phyloP scores from a whole-genome alignment of 2,329 filamentous ascomycete genomes.

The Fusarium sp. region DNA sequence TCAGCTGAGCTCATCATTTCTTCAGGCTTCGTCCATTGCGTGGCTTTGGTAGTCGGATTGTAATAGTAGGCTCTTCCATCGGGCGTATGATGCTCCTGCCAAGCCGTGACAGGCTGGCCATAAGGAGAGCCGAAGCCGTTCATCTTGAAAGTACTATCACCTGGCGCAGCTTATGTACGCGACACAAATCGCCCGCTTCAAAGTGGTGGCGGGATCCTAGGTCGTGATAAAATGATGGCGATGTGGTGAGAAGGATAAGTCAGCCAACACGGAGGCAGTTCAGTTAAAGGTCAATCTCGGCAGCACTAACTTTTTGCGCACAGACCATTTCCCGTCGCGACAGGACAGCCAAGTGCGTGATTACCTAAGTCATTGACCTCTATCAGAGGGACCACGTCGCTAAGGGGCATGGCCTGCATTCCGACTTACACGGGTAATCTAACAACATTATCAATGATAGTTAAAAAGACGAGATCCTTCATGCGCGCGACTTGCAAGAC shows the following conservation, averaged over 20 bases:
- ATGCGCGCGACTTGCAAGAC: not conserved
- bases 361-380: slow-evolving; percentile 9
- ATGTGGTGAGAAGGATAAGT: slow-evolving; percentile 21
- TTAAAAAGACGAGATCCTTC: slow-evolving; percentile 2
- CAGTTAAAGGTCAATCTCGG: slow-evolving; percentile 13
- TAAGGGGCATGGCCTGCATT: slow-evolving; percentile 31
- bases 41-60: slow-evolving; percentile 84
- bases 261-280: slow-evolving; percentile 15
- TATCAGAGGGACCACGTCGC: slow-evolving; percentile 32
- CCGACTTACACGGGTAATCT: slow-evolving; percentile 36
- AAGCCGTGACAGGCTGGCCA: slow-evolving; percentile 65
- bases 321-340: slow-evolving; percentile 27
- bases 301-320: slow-evolving; percentile 40
- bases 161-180: not conserved
- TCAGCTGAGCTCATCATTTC: slow-evolving; percentile 87
- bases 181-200: slow-evolving; percentile 1
- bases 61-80: slow-evolving; percentile 93
- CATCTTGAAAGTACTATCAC: slow-evolving; percentile 55
- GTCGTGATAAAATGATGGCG: not conserved
- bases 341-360: not conserved
- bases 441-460: slow-evolving; percentile 8
- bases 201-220: not conserved
- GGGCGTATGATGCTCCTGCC: slow-evolving; percentile 82
- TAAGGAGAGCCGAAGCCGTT: slow-evolving; percentile 63
- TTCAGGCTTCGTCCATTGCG: slow-evolving; percentile 93